phyloP scores from a whole-genome alignment of 176 grass and related monocot species.

The Eremochloa ophiuroides region DNA sequence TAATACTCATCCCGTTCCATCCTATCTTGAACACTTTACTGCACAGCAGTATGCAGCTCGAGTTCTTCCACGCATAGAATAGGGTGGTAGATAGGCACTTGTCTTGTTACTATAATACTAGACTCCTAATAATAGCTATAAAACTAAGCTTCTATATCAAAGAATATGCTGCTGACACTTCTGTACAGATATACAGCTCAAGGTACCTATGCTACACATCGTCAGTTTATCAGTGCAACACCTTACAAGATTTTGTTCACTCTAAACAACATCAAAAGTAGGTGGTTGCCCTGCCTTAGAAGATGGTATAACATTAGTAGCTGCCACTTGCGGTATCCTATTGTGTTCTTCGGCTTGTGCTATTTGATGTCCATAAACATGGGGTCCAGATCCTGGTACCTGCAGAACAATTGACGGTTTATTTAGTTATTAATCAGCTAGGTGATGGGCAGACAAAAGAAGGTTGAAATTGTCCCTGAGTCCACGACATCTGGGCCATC shows the following conservation, averaged over 20 bases:
- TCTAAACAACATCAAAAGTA: slow-evolving; percentile 40
- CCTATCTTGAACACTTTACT: not conserved
- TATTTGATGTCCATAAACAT: slow-evolving; percentile 46
- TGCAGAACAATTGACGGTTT: slow-evolving; percentile 26
- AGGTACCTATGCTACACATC: not conserved
- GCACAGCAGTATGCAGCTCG: not conserved
- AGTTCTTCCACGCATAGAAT: not conserved
- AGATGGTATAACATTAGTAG: slow-evolving; percentile 35
- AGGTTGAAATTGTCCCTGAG: not conserved
- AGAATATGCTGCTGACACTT: not conserved
- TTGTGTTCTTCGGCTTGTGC: slow-evolving; percentile 34
- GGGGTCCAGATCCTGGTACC: slow-evolving; percentile 42
- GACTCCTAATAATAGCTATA: slow-evolving; percentile 3
- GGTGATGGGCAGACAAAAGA: slow-evolving; percentile 3
- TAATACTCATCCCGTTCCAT: slow-evolving; percentile 3
- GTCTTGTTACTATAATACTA: not conserved
- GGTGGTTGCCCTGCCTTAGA: slow-evolving; percentile 26
- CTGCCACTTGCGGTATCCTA: slow-evolving; percentile 7
- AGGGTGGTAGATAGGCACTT: not conserved
- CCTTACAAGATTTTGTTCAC: slow-evolving; percentile 20
- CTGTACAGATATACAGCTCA: not conserved
- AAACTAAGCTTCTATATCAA: slow-evolving; percentile 19
- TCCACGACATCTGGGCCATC: not conserved
- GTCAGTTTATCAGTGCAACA: not conserved
- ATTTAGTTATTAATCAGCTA: not conserved